phyloP scores from a whole-genome alignment of 2,329 filamentous ascomycete genomes.

The Coniochaeta sp. region DNA sequence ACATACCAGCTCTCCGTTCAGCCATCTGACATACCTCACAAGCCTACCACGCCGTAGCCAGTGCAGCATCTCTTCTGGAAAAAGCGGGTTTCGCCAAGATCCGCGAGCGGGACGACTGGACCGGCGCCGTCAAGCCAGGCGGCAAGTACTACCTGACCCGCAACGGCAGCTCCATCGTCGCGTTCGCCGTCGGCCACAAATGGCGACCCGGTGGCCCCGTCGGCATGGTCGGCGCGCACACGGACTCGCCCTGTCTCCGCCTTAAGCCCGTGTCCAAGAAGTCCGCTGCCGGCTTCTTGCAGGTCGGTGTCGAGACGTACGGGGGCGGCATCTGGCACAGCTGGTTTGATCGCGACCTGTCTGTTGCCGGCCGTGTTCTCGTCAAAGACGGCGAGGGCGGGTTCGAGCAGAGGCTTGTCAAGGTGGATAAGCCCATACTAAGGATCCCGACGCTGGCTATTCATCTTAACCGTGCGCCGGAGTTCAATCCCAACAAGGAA shows the following conservation, averaged over 20 bases:
- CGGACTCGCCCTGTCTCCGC: constrained; percentile 85
- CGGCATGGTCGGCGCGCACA: constrained; percentile 91
- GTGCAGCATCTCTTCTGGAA: constrained; percentile 66
- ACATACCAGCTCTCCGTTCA: too few relatives aligned
- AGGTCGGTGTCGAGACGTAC: constrained; percentile 94
- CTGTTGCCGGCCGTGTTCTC: constrained; percentile 82
- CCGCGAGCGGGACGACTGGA: constrained; percentile 87
- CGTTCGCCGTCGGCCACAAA: constrained; percentile 82
- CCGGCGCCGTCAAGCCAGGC: constrained; percentile 68
- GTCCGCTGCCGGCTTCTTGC: constrained; percentile 75
- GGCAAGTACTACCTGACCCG: constrained; percentile 96
- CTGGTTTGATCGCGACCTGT: constrained; percentile 94
- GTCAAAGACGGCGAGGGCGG: constrained; percentile 65
- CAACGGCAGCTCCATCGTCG: constrained; percentile 85
- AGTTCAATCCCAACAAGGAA: constrained; percentile 94
- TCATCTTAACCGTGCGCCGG: constrained; percentile 79
- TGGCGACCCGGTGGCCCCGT: constrained; percentile 91
- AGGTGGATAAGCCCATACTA: constrained; percentile 83
- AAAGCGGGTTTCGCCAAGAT: constrained; percentile 82
- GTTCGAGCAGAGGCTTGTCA: constrained; percentile 78
- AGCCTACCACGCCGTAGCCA: constrained; percentile 93
- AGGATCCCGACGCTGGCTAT: constrained; percentile 91
- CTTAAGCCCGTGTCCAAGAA: constrained; percentile 95
- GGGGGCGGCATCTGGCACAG: constrained; percentile 97
- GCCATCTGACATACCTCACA: too few relatives aligned